Conservation (phyloP, 768 basidiomycete species). For the Trametes elegans region DNA sequence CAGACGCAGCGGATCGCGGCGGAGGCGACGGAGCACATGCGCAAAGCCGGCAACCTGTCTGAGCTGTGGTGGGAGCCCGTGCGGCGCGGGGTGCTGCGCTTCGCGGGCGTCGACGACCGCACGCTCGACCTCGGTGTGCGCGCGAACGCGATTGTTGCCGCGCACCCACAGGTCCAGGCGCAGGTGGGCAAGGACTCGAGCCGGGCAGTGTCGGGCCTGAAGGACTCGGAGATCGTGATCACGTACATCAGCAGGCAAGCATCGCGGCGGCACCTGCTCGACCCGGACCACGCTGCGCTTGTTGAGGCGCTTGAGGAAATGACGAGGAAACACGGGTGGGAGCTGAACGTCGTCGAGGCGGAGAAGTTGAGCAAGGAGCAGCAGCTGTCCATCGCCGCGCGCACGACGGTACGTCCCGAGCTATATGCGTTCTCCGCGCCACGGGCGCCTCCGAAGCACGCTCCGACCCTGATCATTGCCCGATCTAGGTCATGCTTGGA, state of each 20-base stretch:
- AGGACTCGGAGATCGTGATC: constrained; percentile 50
- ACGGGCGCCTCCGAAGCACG: constrained; percentile 1
- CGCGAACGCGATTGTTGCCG: constrained; percentile 14
- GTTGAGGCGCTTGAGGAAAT: constrained; percentile 53
- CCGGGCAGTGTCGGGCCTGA: constrained; percentile 21
- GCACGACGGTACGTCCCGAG: constrained; percentile 63
- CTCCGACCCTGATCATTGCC: constrained; percentile 5
- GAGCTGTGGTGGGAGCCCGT: constrained; percentile 83
- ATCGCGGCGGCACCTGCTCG: constrained; percentile 50
- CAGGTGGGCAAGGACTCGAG: constrained; percentile 14
- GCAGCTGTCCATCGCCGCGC: constrained; percentile 61
- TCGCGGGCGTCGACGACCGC: constrained; percentile 50
- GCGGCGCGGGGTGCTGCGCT: constrained; percentile 60
- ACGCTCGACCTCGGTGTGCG: constrained; percentile 30
- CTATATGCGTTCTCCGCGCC: background rate
- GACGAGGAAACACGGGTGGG: constrained; percentile 47
- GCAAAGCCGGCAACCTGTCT: constrained; percentile 27
- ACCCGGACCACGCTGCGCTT: constrained; percentile 53
- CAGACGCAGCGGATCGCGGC: constrained; percentile 72
- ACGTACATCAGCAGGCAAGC: constrained; percentile 73
- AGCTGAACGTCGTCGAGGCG: constrained; percentile 57
- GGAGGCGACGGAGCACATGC: constrained; percentile 60
- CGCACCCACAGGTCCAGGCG: constrained; percentile 4
- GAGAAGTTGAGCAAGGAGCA: constrained; percentile 73
- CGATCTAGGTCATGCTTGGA: constrained; percentile 58